phyloP scores from a whole-genome alignment of 352 stramenopile genomes.

The Phytophthora hibernalis region DNA sequence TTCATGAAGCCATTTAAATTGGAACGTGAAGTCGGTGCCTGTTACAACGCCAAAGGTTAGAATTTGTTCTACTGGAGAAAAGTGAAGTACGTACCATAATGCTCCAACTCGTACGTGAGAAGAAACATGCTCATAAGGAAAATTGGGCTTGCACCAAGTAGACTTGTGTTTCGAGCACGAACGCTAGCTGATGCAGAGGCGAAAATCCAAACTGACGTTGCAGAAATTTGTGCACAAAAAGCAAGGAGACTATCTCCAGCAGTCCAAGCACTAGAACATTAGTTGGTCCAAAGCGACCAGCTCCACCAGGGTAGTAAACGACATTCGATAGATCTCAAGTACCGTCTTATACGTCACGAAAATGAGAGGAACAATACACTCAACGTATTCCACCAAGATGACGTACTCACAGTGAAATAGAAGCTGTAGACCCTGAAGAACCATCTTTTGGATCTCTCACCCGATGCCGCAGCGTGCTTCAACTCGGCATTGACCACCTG shows the following conservation, averaged over 20 bases:
- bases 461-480: not conserved
- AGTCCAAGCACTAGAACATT: slow-evolving; percentile 23
- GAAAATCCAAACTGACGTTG: slow-evolving; percentile 38
- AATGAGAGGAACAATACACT: slow-evolving; percentile 39
- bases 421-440: slow-evolving; percentile 29
- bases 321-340: slow-evolving; percentile 42
- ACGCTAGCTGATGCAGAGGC: slow-evolving; percentile 37
- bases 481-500: not conserved
- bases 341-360: slow-evolving; percentile 36
- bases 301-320: slow-evolving; percentile 35
- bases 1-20: slow-evolving; percentile 7
- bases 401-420: slow-evolving; percentile 45
- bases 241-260: slow-evolving; percentile 37
- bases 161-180: slow-evolving; percentile 42
- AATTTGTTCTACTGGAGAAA: too few relatives aligned
- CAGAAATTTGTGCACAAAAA: slow-evolving; percentile 31
- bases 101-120: slow-evolving; percentile 13
- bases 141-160: slow-evolving; percentile 4
- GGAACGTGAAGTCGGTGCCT: slow-evolving; percentile 18
- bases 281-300: not conserved
- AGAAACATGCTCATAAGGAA: slow-evolving; percentile 5
- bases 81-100: slow-evolving; percentile 4
- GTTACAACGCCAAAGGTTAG: not conserved
- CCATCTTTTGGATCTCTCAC: not conserved
- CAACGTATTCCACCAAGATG: slow-evolving; percentile 42